Percentiles rank a stretch among this genome's conserved stretches.
These are phyloP conservation scores for Phellopilus nigrolimitatus DNA, from an alignment of 1,284 basidiomycete genomes.

Conservation along the genomic window DNA sequence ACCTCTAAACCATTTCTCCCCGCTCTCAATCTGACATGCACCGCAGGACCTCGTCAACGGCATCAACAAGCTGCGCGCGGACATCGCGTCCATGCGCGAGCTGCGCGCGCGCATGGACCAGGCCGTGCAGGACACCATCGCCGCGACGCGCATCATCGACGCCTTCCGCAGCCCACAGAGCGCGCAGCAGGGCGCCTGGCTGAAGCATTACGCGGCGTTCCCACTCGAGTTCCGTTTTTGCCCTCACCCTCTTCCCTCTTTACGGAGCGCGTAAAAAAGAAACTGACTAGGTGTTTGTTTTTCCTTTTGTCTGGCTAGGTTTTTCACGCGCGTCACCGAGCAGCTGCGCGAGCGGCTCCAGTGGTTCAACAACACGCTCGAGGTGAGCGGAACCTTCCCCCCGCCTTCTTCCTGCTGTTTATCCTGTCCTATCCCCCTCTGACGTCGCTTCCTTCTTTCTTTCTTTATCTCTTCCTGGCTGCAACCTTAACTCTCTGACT, in stretches of 20 bases:
- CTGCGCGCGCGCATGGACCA: conserved; percentile 69
- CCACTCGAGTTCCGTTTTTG: conserved; percentile 63
- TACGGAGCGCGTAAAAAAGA: background rate
- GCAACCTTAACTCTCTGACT: no score
- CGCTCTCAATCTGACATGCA: background rate
- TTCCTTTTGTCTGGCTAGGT: conserved; percentile 38
- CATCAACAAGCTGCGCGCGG: conserved; percentile 59
- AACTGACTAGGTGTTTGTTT: background rate
- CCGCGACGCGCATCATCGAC: conserved; percentile 68
- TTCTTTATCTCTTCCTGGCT: background rate
- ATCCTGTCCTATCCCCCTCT: background rate
- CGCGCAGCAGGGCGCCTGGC: conserved; percentile 48
- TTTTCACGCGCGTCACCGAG: conserved; percentile 65
- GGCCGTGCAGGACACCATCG: conserved; percentile 70
- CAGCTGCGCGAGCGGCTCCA: conserved; percentile 67
- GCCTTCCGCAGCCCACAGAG: conserved; percentile 65
- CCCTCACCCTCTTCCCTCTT: background rate
- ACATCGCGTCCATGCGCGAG: conserved; percentile 61
- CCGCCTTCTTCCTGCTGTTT: conserved; percentile 5
- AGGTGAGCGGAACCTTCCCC: conserved; percentile 39
- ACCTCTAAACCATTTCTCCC: background rate
- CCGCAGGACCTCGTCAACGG: conserved; percentile 58
- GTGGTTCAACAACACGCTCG: conserved; percentile 77
- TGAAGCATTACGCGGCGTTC: conserved; percentile 73
- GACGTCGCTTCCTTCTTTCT: background rate